A percentile compares a stretch with the other conserved stretches of the same genome.
phyloP scores from a whole-genome alignment of 1,284 basidiomycete species.

The Melanopsichium pennsylvanicum region DNA sequence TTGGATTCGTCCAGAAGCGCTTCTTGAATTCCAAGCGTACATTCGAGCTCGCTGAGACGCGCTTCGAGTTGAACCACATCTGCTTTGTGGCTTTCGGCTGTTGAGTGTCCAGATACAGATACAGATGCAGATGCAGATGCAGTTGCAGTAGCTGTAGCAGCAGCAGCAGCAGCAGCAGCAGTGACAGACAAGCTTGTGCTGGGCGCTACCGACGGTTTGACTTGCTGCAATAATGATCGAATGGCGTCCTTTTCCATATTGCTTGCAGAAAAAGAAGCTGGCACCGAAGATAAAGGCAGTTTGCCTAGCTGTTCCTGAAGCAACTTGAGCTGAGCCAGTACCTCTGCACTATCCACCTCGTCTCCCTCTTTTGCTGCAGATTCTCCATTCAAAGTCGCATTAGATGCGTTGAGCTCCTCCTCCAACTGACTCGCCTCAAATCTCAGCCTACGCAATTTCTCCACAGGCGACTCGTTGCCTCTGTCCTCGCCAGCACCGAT shows the following conservation, averaged over 20 bases:
- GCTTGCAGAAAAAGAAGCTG: neutral
- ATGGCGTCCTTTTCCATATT: conserved; percentile 3
- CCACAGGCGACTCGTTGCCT: conserved; percentile 18
- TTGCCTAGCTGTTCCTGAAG: conserved; percentile 28
- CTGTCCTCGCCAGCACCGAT: neutral
- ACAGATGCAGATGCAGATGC: neutral
- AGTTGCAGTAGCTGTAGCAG: neutral
- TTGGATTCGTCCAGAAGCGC: conserved; percentile 42
- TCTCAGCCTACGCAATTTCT: conserved; percentile 36
- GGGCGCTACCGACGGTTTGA: conserved; percentile 17
- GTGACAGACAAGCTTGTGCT: too few species aligned
- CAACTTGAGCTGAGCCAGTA: conserved; percentile 29
- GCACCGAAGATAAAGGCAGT: conserved; percentile 5
- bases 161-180: neutral
- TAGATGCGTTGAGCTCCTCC: conserved; percentile 21
- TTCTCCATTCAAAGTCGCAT: neutral
- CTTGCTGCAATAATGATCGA: conserved; percentile 12
- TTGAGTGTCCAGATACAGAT: too few species aligned
- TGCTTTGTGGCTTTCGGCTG: neutral
- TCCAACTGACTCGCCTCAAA: conserved; percentile 42
- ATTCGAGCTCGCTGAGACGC: conserved; percentile 44
- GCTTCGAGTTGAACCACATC: conserved; percentile 29
- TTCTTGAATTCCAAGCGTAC: conserved; percentile 37
- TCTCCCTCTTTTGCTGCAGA: neutral
- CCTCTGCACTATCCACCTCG: conserved; percentile 13